phyloP scores from a whole-genome alignment of 805 yeast genomes.

The Candida schatavii region DNA sequence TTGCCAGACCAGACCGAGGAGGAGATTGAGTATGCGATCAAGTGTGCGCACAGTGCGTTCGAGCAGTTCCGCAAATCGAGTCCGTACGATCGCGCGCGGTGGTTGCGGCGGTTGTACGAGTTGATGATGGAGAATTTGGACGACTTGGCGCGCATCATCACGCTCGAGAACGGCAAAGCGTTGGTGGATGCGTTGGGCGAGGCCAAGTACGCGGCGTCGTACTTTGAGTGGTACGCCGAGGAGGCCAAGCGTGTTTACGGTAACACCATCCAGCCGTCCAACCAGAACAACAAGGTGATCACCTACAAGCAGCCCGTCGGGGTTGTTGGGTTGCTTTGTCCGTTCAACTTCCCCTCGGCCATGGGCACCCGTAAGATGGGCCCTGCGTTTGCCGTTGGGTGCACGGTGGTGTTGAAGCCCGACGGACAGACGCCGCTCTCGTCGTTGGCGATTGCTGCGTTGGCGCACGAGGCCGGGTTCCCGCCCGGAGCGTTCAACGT shows the following conservation, averaged over 20 bases:
- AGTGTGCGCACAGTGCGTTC: slow-evolving; percentile 47
- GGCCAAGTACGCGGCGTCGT: slow-evolving; percentile 54
- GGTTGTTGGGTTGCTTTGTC: slow-evolving; percentile 60
- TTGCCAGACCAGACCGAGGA: slow-evolving; percentile 45
- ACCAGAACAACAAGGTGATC: slow-evolving; percentile 48
- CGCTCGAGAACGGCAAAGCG: slow-evolving; percentile 63
- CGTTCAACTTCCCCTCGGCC: slow-evolving; percentile 68
- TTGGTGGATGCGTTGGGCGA: slow-evolving; percentile 54
- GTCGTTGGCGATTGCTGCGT: slow-evolving; percentile 53
- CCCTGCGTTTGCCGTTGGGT: slow-evolving; percentile 65
- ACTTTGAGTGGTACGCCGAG: slow-evolving; percentile 47
- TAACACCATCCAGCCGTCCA: slow-evolving; percentile 53
- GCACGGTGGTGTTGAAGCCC: slow-evolving; percentile 59
- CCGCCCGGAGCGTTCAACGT: slow-evolving; percentile 58
- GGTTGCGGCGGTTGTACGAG: slow-evolving; percentile 49
- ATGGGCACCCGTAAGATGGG: slow-evolving; percentile 67
- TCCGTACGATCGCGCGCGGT: slow-evolving; percentile 48
- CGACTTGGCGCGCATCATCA: slow-evolving; percentile 53
- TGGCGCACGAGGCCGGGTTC: slow-evolving; percentile 59
- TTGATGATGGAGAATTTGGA: slow-evolving; percentile 54
- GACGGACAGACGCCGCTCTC: slow-evolving; percentile 62
- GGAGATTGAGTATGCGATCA: slow-evolving; percentile 45
- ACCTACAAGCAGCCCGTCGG: slow-evolving; percentile 62
- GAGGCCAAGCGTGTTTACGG: slow-evolving; percentile 59
- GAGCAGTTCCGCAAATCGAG: slow-evolving; percentile 44